Evolutionary conservation across 352 stramenopile genomes (phyloP), one percentile per base, ranked within the genome.

Genomic region (Globisporangium nunn): DNA sequence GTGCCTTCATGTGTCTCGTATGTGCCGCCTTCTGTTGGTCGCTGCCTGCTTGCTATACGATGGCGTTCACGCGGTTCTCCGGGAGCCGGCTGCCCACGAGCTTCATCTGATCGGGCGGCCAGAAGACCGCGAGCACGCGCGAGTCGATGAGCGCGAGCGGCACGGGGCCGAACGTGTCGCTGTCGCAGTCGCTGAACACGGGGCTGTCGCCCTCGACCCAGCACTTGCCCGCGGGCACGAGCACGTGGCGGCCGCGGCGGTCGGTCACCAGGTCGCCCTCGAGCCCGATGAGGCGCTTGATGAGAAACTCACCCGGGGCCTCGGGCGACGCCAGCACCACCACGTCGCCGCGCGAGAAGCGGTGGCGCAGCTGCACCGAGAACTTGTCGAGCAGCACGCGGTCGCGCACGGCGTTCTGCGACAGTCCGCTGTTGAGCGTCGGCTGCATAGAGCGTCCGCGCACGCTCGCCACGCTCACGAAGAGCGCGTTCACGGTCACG

Each of bases 351-450:
- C 81, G 77, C 33, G 54, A 54, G 59, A 81, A 88, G 31, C 63
- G 64, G 50, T 91, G 74, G 8, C 68, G 81, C 58, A 90, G 60
- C 64, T 92, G 81, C 31, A 94, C 63, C 14, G 85, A 92, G 55
- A 88, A 91, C 63, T 91, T 92, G 75, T 94, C 82, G 54, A 94
- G 72, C 60, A 94, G 63, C 56, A 94, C 85, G 63, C 80, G 74
- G 64, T 93, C 83, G 47, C 83, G 77, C 64, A 89, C 72, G 15
- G 67, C 64, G 55, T 89, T 77, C 44, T 82, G 67, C 17, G 56
- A 64, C 31, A 92, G 67, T n/a, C 81, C 83, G 28, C 82, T 71
- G 56, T 95, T 95, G 18, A 95, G 71, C 54, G 63, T 60, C 45
- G 85, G 85, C 66, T 95, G 85, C 85, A 95, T 95, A 10, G 82